These are phyloP conservation scores for Chrysanthemum seticuspe DNA, from an alignment of 129 eudicot species.

Conservation along the genomic window DNA sequence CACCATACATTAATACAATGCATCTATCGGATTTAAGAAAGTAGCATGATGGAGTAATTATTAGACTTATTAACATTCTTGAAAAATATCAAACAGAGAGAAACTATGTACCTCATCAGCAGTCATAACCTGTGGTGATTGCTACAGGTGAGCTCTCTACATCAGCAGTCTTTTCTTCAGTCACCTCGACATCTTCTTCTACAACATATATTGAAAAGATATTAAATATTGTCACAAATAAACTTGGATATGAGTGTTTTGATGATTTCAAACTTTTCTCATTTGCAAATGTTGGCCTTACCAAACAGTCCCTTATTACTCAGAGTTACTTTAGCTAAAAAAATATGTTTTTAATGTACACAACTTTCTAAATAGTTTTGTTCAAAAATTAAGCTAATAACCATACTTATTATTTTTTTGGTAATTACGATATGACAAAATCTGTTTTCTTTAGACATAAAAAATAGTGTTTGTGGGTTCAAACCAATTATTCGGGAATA, in stretches of 20 bases:
- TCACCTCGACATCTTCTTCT: slow-evolving; percentile 25
- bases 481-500: too few species aligned
- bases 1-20: too few species aligned
- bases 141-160: slow-evolving; percentile 4
- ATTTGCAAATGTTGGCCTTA: background rate
- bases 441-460: too few species aligned
- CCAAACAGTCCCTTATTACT: too few species aligned
- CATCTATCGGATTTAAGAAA: background rate
- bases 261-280: background rate
- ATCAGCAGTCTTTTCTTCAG: slow-evolving; percentile 8
- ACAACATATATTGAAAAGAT: slow-evolving; percentile 1
- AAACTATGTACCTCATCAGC: slow-evolving; percentile 18
- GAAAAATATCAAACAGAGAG: background rate
- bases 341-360: too few species aligned
- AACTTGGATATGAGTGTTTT: background rate
- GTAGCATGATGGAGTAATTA: background rate
- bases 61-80: background rate
- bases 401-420: too few species aligned
- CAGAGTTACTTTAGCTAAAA: too few species aligned
- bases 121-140: slow-evolving; percentile 13
- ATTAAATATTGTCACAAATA: background rate
- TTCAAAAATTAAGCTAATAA: too few species aligned
- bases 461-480: too few species aligned
- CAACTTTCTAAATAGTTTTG: too few species aligned
- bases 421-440: too few species aligned